Conservation (phyloP, 441 rosid genomes). For the Adansonia rubrostipa region DNA sequence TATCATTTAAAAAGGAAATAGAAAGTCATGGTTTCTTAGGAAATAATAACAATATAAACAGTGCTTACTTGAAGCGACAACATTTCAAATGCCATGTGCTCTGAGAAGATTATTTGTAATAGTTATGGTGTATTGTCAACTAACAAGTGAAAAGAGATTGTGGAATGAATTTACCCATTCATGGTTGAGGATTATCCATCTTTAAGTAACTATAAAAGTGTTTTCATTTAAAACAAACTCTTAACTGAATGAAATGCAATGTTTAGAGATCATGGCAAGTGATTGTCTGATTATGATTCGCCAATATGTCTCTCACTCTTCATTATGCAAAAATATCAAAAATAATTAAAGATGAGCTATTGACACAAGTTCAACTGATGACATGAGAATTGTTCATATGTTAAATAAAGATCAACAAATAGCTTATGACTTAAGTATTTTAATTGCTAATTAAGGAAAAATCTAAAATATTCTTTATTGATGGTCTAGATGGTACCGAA, state of each 20-base stretch:
- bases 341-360: not conserved
- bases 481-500: not conserved
- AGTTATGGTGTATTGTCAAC: too few relatives aligned
- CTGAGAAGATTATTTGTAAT: not conserved
- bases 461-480: not conserved
- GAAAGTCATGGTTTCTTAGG: not conserved
- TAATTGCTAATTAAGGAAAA: not conserved
- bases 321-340: not conserved
- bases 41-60: not conserved
- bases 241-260: not conserved
- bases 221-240: not conserved
- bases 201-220: not conserved
- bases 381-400: not conserved
- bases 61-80: not conserved
- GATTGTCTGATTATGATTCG: not conserved
- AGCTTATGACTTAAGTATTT: not conserved
- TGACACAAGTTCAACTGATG: not conserved
- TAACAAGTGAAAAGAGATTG: not conserved
- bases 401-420: not conserved
- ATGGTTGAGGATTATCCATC: not conserved
- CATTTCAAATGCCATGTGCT: not conserved
- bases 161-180: not conserved
- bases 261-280: too few relatives aligned
- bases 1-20: not conserved
- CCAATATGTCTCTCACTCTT: too few relatives aligned